Base-by-base conservation (phyloP, 1,284 basidiomycete genomes). In the Ganoderma lingzhi region DNA sequence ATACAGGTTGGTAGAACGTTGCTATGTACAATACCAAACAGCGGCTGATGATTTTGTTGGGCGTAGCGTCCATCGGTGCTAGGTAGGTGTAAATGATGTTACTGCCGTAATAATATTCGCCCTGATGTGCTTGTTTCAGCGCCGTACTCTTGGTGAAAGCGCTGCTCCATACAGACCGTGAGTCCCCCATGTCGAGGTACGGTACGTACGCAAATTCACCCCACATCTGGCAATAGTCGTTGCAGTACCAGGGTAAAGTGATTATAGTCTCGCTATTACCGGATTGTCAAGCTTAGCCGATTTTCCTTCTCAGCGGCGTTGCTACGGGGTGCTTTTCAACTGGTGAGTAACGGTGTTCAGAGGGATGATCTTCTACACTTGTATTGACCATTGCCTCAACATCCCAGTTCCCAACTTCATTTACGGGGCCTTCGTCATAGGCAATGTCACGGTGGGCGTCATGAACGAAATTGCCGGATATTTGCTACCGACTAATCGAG, bases 371-470 rank as follows among this genome's bases (percentile, higher is more conserved):
- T 3, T 23, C 19, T 12, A 23, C 35, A 4, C 12, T 39, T 39
- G 19, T 59, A n/a, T 41, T 44, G 17, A 44, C 28, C n/a, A 44
- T 45, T 1, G 19, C 6, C 14, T 30, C 1, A 28, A 12, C 45
- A 17, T 45, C 42, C 17, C 61, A 62, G 45, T 62, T 6, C 61
- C 45, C n/a, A 62, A 19, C 23, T 62, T 30, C 61, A 44, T 44
- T 45, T 48, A 45, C 6, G 37, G 41, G 3, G 28, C 61, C 15
- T 62, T 62, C 61, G n/a, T 62, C 19, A 48, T 62, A 23, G 61
- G 61, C 41, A 62, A 35, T 12, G 23, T 62, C 3, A 62, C 61
- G 12, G 61, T 32, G n/a, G 9, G 61, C 37, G 4, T 12, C 15
- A 6, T 6, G 17, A 35, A 32, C 30, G 32, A 37, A 8, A 23